Conservation (phyloP, 1,139 yeast genomes). For the Scheffersomyces titani region DNA sequence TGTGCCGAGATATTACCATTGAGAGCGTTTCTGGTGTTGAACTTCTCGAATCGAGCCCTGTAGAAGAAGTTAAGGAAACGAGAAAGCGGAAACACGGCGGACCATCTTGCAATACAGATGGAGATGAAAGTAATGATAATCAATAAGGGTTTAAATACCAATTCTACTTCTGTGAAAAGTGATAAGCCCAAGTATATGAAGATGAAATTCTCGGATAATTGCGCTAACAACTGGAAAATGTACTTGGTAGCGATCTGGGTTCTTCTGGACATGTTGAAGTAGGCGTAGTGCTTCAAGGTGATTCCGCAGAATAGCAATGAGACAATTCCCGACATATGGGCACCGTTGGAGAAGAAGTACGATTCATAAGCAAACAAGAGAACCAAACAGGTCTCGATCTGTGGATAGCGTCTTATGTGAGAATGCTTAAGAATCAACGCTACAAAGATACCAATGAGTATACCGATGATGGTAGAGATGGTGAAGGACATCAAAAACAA, state of each 20-base stretch:
- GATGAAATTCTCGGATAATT: conserved; percentile 93
- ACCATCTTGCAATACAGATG: conserved; percentile 95
- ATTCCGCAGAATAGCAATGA: conserved; percentile 94
- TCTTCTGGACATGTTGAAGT: conserved; percentile 94
- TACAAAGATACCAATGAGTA: conserved; percentile 81
- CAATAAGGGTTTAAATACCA: conserved; percentile 89
- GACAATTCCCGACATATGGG: conserved; percentile 99
- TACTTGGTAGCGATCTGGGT: conserved; percentile 96
- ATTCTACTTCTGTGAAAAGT: conserved; percentile 90
- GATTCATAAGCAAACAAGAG: conserved; percentile 91
- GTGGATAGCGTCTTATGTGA: conserved; percentile 90
- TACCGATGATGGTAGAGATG: conserved; percentile 88
- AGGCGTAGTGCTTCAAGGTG: conserved; percentile 94
- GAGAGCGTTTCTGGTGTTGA: conserved; percentile 32
- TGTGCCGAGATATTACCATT: conserved; percentile 42
- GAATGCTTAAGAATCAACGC: conserved; percentile 91
- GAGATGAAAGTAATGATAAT: conserved; percentile 88
- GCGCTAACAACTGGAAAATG: conserved; percentile 90
- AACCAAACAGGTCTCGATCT: conserved; percentile 92
- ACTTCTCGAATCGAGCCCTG: conserved; percentile 52
- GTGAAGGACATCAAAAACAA: conserved; percentile 92
- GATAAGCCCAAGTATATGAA: conserved; percentile 94
- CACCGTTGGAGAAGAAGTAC: conserved; percentile 96
- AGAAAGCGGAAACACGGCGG: conserved; percentile 94
- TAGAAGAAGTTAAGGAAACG: conserved; percentile 78